Base-by-base conservation (phyloP, 2,329 filamentous ascomycete genomes). In the Paraphaeosphaeria sporulosa region DNA sequence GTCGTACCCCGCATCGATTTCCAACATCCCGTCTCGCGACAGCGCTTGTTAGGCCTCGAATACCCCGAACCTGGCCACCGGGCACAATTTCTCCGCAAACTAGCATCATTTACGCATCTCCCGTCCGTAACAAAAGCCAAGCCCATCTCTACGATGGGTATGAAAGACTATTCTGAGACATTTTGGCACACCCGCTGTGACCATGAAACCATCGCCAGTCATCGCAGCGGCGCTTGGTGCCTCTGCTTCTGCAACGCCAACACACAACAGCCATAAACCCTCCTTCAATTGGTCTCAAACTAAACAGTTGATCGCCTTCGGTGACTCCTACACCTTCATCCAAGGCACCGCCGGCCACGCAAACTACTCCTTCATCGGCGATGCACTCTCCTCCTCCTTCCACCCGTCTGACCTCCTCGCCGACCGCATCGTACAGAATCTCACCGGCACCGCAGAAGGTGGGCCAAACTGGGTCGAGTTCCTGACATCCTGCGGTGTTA, bases 391-490 rank as follows among this genome's bases (percentile, higher is more conserved):
- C 58, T 78, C 81, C 34, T 72, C 77, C 27, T 86, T 81, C 64
- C 79, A 80, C 0, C 71, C 80, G 0, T 56, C 76, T 8, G 71
- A 80, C 15, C 77, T 86, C 0, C 74, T 86, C 15, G 73, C 72
- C 1, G 75, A 84, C 65, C 72, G 78, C 59, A 86, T 86, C 59
- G 79, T 85, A 2, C 83, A 86, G 44, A 85, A 86, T 42, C 80
- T 82, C 63, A 82, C 79, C 2, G 74, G 74, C n/a, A 83, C 82
- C 0, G 83, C 83, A 19, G 81, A 83, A 56, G 84, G 83, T 1
- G 84, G 84, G 0, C 82, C 84, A 0, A 85, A 86, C 57, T 87
- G 84, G 84, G 78, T 85, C 5, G 83, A 86, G 65, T 82, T 79
- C 57, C 73, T 87, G 23, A 86, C 85, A 7, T 71, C 74, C 1